Evolutionary conservation across 768 basidiomycete genomes (phyloP), one percentile per base, ranked within the genome.

Genomic region (Tricholoma hemisulphureum): DNA sequence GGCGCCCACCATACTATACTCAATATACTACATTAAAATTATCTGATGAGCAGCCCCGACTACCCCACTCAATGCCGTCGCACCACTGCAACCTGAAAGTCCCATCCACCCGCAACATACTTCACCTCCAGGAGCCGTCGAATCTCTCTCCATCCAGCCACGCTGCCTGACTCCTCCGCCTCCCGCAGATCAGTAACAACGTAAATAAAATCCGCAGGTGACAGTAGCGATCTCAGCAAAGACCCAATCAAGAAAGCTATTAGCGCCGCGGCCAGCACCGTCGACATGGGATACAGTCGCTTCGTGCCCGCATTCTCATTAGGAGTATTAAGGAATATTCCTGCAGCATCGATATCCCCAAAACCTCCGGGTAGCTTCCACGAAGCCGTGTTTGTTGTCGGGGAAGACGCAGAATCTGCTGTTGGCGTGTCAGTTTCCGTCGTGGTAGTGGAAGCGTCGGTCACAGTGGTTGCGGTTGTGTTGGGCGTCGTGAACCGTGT

Each of bases 231-330:
- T 55, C 96, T 84, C 59, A 97, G 75, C 55, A 98, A 76, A 24
- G 93, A 95, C 56, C 96, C 96, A 65, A 98, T 83, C 65, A 98
- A 76, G 72, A 98, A 95, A 24, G 90, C 88, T 64, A 97, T 90
- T 61, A 98, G 71, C 35, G 86, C 93, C 35, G 89, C 83, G 58
- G 93, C 76, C 63, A 97, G 66, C 58, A 96, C 72, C 39, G 85
- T 87, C 45, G 80, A 79, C 64, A 80, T 59, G 50, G 77, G 73
- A 66, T 79, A 82, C 63, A 65, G 53, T 57, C 65, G 53, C 58
- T 56, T 59, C 16, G 63, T 18, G 57, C 59, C 61, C 46, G 8
- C 28, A 6, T 18, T 29, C 46, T 60, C 51, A 58, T 55, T 49
- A 8, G 53, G 49, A 61, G 56, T 54, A 57, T 51, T 50, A 45